These are phyloP conservation scores for Fusarium caatingaense DNA, from an alignment of 2,329 filamentous ascomycete genomes.

Conservation along the genomic window DNA sequence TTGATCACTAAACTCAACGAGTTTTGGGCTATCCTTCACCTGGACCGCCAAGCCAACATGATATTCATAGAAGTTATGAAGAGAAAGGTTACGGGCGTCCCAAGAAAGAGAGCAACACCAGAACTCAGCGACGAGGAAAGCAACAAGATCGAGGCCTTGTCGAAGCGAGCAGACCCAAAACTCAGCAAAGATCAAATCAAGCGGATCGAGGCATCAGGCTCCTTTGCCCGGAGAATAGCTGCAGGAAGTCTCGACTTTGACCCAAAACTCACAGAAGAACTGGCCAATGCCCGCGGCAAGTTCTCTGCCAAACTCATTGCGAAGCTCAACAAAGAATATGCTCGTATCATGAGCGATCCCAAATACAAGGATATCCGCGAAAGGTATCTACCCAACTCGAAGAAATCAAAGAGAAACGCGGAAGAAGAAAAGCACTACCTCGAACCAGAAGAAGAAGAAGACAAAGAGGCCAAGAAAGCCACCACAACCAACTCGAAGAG, in stretches of 20 bases:
- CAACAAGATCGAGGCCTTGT: not conserved
- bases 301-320: not conserved
- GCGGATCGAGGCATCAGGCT: not conserved
- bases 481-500: not conserved
- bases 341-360: not conserved
- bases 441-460: too few species aligned
- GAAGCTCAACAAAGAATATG: not conserved
- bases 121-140: not conserved
- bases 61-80: not conserved
- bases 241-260: not conserved
- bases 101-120: not conserved
- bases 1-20: conserved; percentile 21
- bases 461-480: too few species aligned
- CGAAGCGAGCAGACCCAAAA: not conserved
- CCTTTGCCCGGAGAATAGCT: not conserved
- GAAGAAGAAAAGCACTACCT: not conserved
- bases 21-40: not conserved
- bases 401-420: not conserved
- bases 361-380: not conserved
- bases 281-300: not conserved
- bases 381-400: not conserved
- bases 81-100: not conserved
- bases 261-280: not conserved
- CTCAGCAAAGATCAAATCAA: not conserved
- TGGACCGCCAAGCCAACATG: not conserved